Evolutionary conservation across 306 rosid genomes (phyloP).

Genomic region (Ormosia emarginata): DNA sequence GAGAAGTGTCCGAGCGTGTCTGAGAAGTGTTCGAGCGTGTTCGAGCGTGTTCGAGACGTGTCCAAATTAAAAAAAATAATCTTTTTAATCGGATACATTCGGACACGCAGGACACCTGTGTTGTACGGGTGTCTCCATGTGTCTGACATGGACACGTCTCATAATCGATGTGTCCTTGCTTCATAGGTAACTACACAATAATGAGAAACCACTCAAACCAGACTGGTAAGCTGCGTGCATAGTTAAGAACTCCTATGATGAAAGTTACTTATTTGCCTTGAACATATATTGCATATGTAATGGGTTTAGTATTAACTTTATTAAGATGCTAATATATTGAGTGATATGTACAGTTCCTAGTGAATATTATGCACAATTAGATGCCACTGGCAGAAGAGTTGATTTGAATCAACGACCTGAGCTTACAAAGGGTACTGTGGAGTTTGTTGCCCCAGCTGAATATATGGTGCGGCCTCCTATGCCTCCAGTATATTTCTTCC

Average conservation of each 20-base stretch:
- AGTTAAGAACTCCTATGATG: background rate
- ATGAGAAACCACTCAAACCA: background rate
- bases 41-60: too few species aligned
- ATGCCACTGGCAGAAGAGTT: conserved; percentile 87
- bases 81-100: too few species aligned
- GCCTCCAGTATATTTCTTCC: conserved; percentile 98
- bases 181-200: background rate
- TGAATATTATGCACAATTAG: conserved; percentile 88
- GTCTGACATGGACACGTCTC: too few species aligned
- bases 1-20: too few species aligned
- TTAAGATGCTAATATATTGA: conserved; percentile 10
- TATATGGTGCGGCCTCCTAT: conserved; percentile 99
- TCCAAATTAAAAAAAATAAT: too few species aligned
- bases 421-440: conserved; percentile 85
- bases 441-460: conserved; percentile 98
- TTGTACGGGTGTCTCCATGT: too few species aligned
- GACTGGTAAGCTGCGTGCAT: background rate
- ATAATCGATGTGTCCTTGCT: too few species aligned
- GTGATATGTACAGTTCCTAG: conserved; percentile 70
- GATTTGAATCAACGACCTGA: conserved; percentile 94
- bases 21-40: too few species aligned
- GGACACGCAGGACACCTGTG: too few species aligned
- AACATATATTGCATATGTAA: background rate
- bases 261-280: conserved; percentile 11
- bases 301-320: background rate